Evolutionary conservation across 2,329 filamentous ascomycete genomes (phyloP).

Genomic region (Balansia obtecta): DNA sequence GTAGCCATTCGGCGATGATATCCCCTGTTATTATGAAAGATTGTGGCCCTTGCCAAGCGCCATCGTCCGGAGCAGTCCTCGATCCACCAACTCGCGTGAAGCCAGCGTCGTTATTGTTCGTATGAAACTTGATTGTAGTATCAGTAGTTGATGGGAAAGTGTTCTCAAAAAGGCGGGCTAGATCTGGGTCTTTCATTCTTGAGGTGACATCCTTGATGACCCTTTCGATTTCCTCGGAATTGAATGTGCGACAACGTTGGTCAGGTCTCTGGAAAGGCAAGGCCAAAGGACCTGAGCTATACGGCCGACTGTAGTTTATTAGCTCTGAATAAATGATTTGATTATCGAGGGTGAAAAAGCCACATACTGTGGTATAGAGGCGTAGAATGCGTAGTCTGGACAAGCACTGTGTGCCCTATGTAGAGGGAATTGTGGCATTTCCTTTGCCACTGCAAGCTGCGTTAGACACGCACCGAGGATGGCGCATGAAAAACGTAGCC

Average conservation of each 20-base stretch:
- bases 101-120: slow-evolving; percentile 39
- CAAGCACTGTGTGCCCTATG: slow-evolving; percentile 19
- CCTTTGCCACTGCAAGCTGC: neutral
- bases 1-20: slow-evolving; percentile 85
- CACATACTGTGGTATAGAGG: slow-evolving; percentile 26
- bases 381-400: slow-evolving; percentile 29
- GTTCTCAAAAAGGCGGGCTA: slow-evolving; percentile 90
- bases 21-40: slow-evolving; percentile 91
- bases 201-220: slow-evolving; percentile 74
- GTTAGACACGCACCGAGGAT: neutral
- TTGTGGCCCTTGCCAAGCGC: slow-evolving; percentile 71
- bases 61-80: slow-evolving; percentile 29
- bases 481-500: neutral
- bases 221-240: slow-evolving; percentile 73
- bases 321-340: neutral
- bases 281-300: slow-evolving; percentile 64
- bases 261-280: slow-evolving; percentile 82
- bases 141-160: slow-evolving; percentile 79
- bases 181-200: slow-evolving; percentile 70
- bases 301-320: slow-evolving; percentile 47
- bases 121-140: slow-evolving; percentile 82
- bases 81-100: slow-evolving; percentile 23
- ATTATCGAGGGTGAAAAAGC: neutral
- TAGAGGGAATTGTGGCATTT: slow-evolving; percentile 9
- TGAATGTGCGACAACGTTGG: slow-evolving; percentile 74